Conservation (phyloP, 805 yeast species). For the Wickerhamomyces pijperi region DNA sequence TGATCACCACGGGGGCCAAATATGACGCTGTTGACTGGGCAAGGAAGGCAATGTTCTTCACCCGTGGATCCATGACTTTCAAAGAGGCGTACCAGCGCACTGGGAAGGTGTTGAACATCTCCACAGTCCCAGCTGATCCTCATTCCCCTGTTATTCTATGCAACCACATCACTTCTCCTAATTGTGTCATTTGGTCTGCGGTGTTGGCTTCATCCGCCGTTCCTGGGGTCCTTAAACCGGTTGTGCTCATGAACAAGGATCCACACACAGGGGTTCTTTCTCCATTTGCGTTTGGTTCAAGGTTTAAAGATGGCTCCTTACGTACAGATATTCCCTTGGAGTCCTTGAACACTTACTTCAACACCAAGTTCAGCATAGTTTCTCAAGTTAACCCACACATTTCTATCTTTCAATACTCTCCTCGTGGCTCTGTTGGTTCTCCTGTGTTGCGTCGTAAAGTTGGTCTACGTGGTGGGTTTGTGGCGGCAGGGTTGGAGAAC, state of each 20-base stretch:
- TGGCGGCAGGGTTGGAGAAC: conserved; percentile 63
- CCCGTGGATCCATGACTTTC: conserved; percentile 62
- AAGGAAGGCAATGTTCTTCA: conserved; percentile 53
- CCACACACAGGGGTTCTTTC: conserved; percentile 26
- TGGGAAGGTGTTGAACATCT: conserved; percentile 59
- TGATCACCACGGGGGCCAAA: conserved; percentile 69
- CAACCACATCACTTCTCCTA: conserved; percentile 66
- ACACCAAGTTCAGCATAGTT: conserved; percentile 65
- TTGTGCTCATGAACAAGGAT: conserved; percentile 62
- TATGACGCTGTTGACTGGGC: conserved; percentile 75
- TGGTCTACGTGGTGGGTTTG: conserved; percentile 66
- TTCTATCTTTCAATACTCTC: conserved; percentile 63
- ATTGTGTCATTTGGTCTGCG: conserved; percentile 75
- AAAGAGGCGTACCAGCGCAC: conserved; percentile 58
- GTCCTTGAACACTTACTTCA: conserved; percentile 62
- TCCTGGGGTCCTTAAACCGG: conserved; percentile 74
- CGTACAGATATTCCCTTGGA: conserved; percentile 73
- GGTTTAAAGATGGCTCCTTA: conserved; percentile 72
- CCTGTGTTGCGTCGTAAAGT: conserved; percentile 56
- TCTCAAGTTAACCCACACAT: conserved; percentile 82
- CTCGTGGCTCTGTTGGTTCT: conserved; percentile 70
- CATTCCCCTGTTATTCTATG: conserved; percentile 74
- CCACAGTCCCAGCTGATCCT: conserved; percentile 75
- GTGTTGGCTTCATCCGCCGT: conserved; percentile 72
- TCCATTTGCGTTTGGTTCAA: conserved; percentile 61